phyloP scores from a whole-genome alignment of 345 rosid species.

The Xanthoceras sorbifolium region DNA sequence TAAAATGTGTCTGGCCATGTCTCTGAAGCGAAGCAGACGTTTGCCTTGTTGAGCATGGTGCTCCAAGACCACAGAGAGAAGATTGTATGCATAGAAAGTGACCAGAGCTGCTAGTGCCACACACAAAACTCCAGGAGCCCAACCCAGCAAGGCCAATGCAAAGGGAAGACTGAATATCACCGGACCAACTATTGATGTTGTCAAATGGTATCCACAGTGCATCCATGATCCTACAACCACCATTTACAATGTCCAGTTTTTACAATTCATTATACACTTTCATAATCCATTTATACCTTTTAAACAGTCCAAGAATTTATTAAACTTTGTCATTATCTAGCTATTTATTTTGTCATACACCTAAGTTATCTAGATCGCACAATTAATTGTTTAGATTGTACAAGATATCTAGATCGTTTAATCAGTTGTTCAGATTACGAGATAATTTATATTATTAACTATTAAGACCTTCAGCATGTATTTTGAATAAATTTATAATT shows the following conservation, averaged over 20 bases:
- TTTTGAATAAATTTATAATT: no score
- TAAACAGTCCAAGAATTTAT: not conserved
- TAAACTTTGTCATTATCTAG: not conserved
- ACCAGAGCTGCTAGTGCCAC: slow-evolving; percentile 29
- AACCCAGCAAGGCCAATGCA: slow-evolving; percentile 33
- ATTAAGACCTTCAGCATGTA: no score
- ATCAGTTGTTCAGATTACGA: no score
- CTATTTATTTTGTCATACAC: no score
- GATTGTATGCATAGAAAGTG: slow-evolving; percentile 45
- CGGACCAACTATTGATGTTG: slow-evolving; percentile 46
- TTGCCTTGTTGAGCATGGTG: slow-evolving; percentile 39
- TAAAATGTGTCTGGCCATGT: slow-evolving; percentile 47
- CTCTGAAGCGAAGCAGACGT: slow-evolving; percentile 42
- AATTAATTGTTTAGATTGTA: no score
- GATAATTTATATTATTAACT: no score
- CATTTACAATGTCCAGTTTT: not conserved
- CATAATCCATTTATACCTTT: no score
- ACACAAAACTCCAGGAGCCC: slow-evolving; percentile 31
- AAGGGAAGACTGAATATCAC: slow-evolving; percentile 41
- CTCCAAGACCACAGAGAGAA: slow-evolving; percentile 40
- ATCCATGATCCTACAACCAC: slow-evolving; percentile 37
- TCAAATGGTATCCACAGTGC: slow-evolving; percentile 46
- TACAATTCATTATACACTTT: not conserved
- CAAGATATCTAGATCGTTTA: no score
- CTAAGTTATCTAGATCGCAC: no score